phyloP scores from a whole-genome alignment of 1,284 basidiomycete species.

The Sanghuangporus baumii region DNA sequence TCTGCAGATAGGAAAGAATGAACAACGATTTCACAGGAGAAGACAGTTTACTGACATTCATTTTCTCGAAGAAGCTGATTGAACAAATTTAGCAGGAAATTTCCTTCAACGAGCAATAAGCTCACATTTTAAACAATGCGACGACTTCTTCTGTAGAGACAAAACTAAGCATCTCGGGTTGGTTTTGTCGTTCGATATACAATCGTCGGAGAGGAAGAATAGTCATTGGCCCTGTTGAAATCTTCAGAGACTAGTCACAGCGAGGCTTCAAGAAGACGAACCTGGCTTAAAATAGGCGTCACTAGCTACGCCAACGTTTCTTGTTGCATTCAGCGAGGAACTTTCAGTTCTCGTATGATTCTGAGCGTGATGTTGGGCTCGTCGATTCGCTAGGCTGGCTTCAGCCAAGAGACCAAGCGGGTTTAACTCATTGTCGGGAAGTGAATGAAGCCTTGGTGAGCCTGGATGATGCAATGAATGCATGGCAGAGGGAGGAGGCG shows the following conservation, averaged over 20 bases:
- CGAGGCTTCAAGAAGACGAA: conserved; percentile 26
- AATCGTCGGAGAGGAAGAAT: conserved; percentile 80
- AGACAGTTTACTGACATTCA: conserved; percentile 49
- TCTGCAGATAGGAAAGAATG: conserved; percentile 34
- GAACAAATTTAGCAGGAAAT: conserved; percentile 15
- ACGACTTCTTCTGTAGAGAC: conserved; percentile 80
- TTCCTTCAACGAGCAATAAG: conserved; percentile 13
- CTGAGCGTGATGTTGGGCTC: conserved; percentile 34
- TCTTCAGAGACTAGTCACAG: conserved; percentile 12
- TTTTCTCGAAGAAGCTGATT: conserved; percentile 67
- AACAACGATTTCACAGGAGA: neutral
- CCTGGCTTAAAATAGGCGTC: conserved; percentile 94
- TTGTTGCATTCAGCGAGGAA: conserved; percentile 20
- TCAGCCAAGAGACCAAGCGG: conserved; percentile 89
- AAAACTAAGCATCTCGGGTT: conserved; percentile 87
- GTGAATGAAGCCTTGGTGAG: conserved; percentile 77
- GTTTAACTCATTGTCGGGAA: conserved; percentile 89
- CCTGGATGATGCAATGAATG: conserved; percentile 28
- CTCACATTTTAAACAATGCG: conserved; percentile 89
- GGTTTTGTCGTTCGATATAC: conserved; percentile 85
- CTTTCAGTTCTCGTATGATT: conserved; percentile 18
- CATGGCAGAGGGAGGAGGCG: conserved; percentile 35
- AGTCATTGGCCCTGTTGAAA: conserved; percentile 68
- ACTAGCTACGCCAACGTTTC: conserved; percentile 78
- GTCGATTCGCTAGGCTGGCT: conserved; percentile 83